Evolutionary conservation across 352 stramenopile genomes (phyloP), one percentile per base, ranked within the genome.

Genomic region (Phytopythium delawarense): DNA sequence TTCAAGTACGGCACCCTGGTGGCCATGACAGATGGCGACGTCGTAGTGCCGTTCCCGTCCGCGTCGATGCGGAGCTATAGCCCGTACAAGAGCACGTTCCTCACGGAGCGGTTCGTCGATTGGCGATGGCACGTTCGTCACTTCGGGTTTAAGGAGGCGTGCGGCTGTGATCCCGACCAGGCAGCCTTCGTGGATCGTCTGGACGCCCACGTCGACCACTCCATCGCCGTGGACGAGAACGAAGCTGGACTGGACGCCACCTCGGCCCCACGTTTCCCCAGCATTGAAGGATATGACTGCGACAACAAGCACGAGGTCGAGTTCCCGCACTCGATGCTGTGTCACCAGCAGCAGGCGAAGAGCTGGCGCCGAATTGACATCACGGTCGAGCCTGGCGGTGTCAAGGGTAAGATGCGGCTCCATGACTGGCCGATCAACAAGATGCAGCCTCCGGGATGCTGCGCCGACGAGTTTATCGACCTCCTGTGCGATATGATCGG

Each of bases 371-470:
- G 84, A 7, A 79, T 91, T 62, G 78, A 91, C 42, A 65, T 91
- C 20, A 76, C 79, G 20, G 80, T 94, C 48, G 71, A 89, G 52
- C 78, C 77, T 8, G 71, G 68, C 23, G 79, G 80, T 7, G 65
- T 91, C 49, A 89, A 88, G 60, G 82, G 80, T 18, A 87, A 89
- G 46, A 62, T 89, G 60, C 76, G 78, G 12, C 72, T 93, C n/a
- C 84, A 93, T 55, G 82, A 90, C 71, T 93, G 84, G 84, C 63
- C 78, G 13, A 84, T 91, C 59, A 86, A 76, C 74, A 91, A 91
- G 65, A 88, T 87, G 77, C 79, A 91, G 58, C 73, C 71, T 40
- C 65, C 70, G 8, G 81, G 80, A n/a, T 91, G 81, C 63, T 63
- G 67, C 30, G 80, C 81, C 1, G 60, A 82, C 51, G 80, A 91